Base-by-base conservation (phyloP, 1,284 basidiomycete genomes). In the Clitocybe nebularis region DNA sequence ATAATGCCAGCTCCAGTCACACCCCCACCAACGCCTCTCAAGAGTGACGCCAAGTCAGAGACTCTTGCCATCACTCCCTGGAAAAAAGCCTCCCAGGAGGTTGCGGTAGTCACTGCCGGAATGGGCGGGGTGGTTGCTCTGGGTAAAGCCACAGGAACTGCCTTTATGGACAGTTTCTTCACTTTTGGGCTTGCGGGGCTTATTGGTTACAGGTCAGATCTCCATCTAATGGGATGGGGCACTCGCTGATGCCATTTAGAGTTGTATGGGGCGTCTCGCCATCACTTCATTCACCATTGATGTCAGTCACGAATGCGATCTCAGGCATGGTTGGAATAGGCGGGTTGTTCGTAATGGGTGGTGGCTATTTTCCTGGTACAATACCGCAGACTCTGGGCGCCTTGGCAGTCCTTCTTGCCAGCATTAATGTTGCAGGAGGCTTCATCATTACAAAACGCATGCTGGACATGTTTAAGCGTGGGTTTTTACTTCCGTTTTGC, bases 391-490 rank as follows among this genome's bases (percentile, higher is more conserved):
- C 69, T 11, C 69, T 92, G 11, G 89, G 87, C 45, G 87, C 89
- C 3, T 50, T 83, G 7, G 88, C 88, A 10, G 89, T 92, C 10
- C 74, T 92, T 34, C 67, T 92, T 16, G 89, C 89, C 11, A 87
- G 85, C 49, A 76, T 92, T 37, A 92, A 92, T 56, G 87, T 92
- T 43, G 79, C 84, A 28, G 89, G 89, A 41, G 89, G 89, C 23
- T 90, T 90, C 56, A 77, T 87, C 20, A 83, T 89, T 55, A 88
- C 85, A 10, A 88, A 90, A 62, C 80, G 88, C 37, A 92, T 92
- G 89, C 69, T 91, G 49, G 87, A 91, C 57, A 90, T 92, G 81
- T 92, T 92, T 65, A 88, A 87, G 64, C 81, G 89, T 84, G 58
- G 52, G 73, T 57, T 9, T 9, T 26, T 13, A 26, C 35, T 38